Conservation (phyloP, 1,284 basidiomycete genomes). For the Austroboletus novae-zelandiae region DNA sequence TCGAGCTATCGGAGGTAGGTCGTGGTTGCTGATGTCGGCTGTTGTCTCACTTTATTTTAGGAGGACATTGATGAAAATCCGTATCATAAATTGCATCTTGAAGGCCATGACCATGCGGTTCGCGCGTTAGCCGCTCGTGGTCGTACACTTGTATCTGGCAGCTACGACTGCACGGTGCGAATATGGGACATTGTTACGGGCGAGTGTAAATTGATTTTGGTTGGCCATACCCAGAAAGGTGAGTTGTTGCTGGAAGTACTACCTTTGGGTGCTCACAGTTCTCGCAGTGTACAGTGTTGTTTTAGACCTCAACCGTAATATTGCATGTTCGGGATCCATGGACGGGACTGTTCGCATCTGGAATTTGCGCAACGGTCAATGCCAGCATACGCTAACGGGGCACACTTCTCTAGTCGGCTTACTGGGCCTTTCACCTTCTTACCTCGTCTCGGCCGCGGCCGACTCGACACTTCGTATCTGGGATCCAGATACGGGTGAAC, state of each 20-base stretch:
- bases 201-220: conserved; percentile 74
- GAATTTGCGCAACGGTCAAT: conserved; percentile 80
- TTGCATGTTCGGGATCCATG: conserved; percentile 94
- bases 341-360: conserved; percentile 93
- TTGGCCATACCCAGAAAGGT: conserved; percentile 92
- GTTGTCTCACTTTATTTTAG: conserved; percentile 24
- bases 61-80: conserved; percentile 86
- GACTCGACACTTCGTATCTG: conserved; percentile 91
- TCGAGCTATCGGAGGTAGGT: conserved; percentile 66
- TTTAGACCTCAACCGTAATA: conserved; percentile 78
- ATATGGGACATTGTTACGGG: conserved; percentile 96
- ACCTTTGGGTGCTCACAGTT: conserved; percentile 4
- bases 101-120: conserved; percentile 89
- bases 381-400: conserved; percentile 76
- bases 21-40: conserved; percentile 12
- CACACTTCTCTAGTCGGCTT: conserved; percentile 89
- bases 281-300: conserved; percentile 85
- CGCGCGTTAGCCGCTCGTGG: conserved; percentile 90
- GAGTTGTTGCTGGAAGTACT: conserved; percentile 13
- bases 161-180: conserved; percentile 90
- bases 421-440: conserved; percentile 81
- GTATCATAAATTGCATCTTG: conserved; percentile 80
- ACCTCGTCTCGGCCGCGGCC: conserved; percentile 90
- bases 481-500: conserved; percentile 81
- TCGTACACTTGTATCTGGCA: conserved; percentile 88